These are phyloP conservation scores for Sugiyamaella pinicola DNA, from an alignment of 1,139 yeast genomes.

Conservation along the genomic window DNA sequence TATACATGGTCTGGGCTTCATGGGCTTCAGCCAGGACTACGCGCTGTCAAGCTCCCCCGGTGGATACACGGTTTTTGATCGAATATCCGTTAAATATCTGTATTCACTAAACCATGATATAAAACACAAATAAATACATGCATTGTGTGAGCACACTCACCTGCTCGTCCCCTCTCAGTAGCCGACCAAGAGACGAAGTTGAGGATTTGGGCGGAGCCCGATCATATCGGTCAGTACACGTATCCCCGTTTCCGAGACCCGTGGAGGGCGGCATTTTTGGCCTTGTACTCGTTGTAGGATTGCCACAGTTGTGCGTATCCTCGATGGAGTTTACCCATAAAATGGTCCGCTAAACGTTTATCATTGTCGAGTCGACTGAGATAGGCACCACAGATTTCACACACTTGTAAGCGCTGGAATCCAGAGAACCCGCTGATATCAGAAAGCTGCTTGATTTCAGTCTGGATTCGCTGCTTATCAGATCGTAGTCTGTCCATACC, in stretches of 20 bases:
- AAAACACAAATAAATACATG: not conserved
- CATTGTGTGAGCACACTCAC: too few relatives aligned
- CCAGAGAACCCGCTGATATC: slow-evolving; percentile 85
- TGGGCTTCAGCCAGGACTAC: too few relatives aligned
- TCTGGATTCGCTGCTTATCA: slow-evolving; percentile 47
- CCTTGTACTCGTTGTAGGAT: slow-evolving; percentile 54
- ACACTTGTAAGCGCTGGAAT: slow-evolving; percentile 87
- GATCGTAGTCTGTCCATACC: slow-evolving; percentile 46
- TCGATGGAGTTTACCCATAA: slow-evolving; percentile 82
- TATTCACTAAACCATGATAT: too few relatives aligned
- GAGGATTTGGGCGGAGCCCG: not conserved
- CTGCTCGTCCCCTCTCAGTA: too few relatives aligned
- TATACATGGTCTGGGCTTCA: too few relatives aligned
- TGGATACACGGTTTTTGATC: too few relatives aligned
- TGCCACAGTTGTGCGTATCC: slow-evolving; percentile 77
- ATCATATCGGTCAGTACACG: not conserved
- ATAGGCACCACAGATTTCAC: slow-evolving; percentile 90
- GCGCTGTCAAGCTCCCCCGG: too few relatives aligned
- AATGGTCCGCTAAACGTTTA: slow-evolving; percentile 87
- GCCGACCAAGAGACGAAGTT: not conserved
- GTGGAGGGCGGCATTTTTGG: slow-evolving; percentile 33
- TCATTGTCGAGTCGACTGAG: slow-evolving; percentile 86
- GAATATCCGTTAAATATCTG: too few relatives aligned
- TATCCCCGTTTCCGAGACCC: slow-evolving; percentile 12
- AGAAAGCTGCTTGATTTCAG: slow-evolving; percentile 57